Base-by-base conservation (phyloP, 805 yeast species). In the Kuraishia hungarica region DNA sequence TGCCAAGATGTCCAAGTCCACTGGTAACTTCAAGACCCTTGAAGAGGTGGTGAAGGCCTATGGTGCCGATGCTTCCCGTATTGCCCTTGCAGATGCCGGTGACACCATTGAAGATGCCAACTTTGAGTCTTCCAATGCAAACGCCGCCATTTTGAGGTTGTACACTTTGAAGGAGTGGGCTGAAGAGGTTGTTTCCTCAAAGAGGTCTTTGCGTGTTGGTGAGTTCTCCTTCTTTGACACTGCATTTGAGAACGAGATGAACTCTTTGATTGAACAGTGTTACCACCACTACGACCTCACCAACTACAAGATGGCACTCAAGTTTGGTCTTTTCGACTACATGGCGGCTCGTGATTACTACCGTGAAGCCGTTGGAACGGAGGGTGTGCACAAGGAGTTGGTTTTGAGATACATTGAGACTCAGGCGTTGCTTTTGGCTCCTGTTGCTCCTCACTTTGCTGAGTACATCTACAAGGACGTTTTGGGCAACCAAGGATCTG, bases 31-130 rank as follows among this genome's bases (percentile, higher is more conserved):
- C 70, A 78, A 89, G 84, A 94, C 98, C 53, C 77, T 94, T 70
- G 81, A 84, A 64, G 90, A 94, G 71, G 81, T 87, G 68, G 85
- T 86, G 57, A 79, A 83, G 64, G 94, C 94, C 73, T 94, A 85
- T 63, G 99, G 99, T 71, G 96, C 98, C 53, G 99, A 94, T 72
- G 97, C 98, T 48, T 78, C 97, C 11, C 87, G 99, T 79, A 89
- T 94, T 70, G 97, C 99, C 4, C 77, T 94, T 61, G 99, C 98
- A 51, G 99, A 94, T 76, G 97, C 97, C 53, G 99, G 99, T 77
- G 99, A 94, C 70, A 78, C 94, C 49, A 83, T 91, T 62, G 99
- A 94, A 75, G 99, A 94, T 72, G 99, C 99, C 54, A 94, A 94
- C 77, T 89, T 94, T 67, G 99, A 94, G 66, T 99, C 94, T 75